Percentiles rank a stretch among this genome's conserved stretches.
Conservation (phyloP, 306 rosid genomes). For the Fragaria ananassa region DNA sequence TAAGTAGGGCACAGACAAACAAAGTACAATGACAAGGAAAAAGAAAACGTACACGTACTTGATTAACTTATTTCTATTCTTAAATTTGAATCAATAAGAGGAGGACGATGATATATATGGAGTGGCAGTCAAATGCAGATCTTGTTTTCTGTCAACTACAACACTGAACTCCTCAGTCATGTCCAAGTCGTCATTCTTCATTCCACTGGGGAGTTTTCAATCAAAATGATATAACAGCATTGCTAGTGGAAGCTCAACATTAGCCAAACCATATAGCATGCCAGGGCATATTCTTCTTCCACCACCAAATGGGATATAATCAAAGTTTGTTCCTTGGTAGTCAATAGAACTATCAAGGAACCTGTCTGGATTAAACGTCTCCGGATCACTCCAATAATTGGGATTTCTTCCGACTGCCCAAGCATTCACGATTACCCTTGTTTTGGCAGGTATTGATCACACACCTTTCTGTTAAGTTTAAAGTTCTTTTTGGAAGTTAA, state of each 20-base stretch:
- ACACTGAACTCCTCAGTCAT: constrained; percentile 7
- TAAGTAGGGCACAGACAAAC: too few species aligned
- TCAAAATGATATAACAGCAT: constrained; percentile 17
- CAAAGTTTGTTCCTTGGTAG: background rate
- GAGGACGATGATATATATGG: background rate
- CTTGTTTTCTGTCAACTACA: constrained; percentile 1
- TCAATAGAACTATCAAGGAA: constrained; percentile 1
- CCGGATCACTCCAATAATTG: constrained; percentile 6
- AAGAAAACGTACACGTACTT: too few species aligned
- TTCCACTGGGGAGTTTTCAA: constrained; percentile 1
- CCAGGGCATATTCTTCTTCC: background rate
- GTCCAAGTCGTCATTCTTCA: constrained; percentile 4
- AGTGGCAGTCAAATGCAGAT: constrained; percentile 1
- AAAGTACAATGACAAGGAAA: too few species aligned
- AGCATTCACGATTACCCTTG: constrained; percentile 11
- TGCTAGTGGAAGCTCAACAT: too few species aligned
- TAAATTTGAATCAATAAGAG: too few species aligned
- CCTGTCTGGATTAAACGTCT: constrained; percentile 21
- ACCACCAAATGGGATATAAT: constrained; percentile 3
- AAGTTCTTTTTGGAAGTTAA: too few species aligned
- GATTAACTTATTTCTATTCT: too few species aligned
- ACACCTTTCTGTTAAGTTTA: too few species aligned
- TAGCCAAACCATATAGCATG: too few species aligned
- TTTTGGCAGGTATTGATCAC: constrained; percentile 16
- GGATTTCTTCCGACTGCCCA: constrained; percentile 20